These are phyloP conservation scores for Delitschia confertaspora DNA, from an alignment of 495 filamentous ascomycete genomes.

Conservation along the genomic window DNA sequence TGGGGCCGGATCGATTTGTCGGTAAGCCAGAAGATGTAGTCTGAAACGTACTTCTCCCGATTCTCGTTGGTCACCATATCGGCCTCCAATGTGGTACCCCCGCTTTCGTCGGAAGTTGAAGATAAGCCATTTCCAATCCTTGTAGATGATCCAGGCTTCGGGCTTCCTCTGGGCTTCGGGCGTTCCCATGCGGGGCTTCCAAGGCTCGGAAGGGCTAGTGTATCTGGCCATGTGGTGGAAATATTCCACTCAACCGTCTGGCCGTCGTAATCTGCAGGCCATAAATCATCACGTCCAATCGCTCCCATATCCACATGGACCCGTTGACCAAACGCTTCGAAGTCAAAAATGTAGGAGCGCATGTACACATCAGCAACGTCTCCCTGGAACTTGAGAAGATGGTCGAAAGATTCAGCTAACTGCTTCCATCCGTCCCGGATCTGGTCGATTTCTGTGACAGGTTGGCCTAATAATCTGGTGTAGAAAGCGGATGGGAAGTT, in stretches of 20 bases:
- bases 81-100: slow-evolving; percentile 35
- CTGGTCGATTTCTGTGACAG: slow-evolving; percentile 57
- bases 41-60: slow-evolving; percentile 66
- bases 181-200: neutral
- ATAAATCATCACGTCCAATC: slow-evolving; percentile 11
- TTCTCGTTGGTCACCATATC: slow-evolving; percentile 65
- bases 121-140: no score
- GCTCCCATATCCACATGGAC: slow-evolving; percentile 49
- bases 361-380: slow-evolving; percentile 72
- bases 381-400: slow-evolving; percentile 66
- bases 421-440: slow-evolving; percentile 85
- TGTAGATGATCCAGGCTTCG: no score
- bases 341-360: slow-evolving; percentile 76
- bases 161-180: neutral
- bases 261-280: slow-evolving; percentile 22
- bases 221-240: neutral
- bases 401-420: slow-evolving; percentile 60
- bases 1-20: slow-evolving; percentile 68
- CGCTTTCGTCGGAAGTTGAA: neutral
- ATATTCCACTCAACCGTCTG: neutral
- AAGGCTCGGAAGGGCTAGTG: neutral
- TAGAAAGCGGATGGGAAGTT: slow-evolving; percentile 83
- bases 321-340: slow-evolving; percentile 54
- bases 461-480: slow-evolving; percentile 58
- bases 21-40: slow-evolving; percentile 82